Evolutionary conservation across 1,139 yeast genomes (phyloP).

Genomic region (Geotrichum histeridarum): DNA sequence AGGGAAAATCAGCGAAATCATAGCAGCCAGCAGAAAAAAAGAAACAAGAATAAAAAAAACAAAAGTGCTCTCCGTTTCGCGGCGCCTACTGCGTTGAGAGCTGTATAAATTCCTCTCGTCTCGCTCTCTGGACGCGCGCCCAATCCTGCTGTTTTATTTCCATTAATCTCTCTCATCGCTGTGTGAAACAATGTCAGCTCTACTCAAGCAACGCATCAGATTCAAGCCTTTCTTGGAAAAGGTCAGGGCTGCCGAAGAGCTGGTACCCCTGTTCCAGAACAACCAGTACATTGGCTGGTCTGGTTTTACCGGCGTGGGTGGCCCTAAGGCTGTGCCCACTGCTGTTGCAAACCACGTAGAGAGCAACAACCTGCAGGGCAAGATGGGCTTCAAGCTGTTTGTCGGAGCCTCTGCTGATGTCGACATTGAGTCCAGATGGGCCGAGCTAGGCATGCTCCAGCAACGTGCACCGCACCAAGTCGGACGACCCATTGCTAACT

Average conservation of each 20-base stretch:
- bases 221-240: conserved; percentile 81
- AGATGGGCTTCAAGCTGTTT: conserved; percentile 80
- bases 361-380: conserved; percentile 76
- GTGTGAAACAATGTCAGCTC: conserved; percentile 48
- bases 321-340: conserved; percentile 87
- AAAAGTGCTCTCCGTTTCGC: not conserved
- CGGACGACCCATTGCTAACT: conserved; percentile 87
- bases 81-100: not conserved
- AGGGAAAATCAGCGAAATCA: too few species aligned
- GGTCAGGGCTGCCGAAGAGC: conserved; percentile 74
- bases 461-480: conserved; percentile 97
- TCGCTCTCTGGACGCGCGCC: not conserved
- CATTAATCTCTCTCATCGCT: not conserved
- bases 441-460: conserved; percentile 74
- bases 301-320: conserved; percentile 98
- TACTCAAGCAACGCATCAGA: conserved; percentile 83
- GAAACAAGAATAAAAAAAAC: not conserved
- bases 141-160: not conserved
- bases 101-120: too few species aligned
- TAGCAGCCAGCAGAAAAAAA: not conserved
- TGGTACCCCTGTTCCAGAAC: conserved; percentile 75
- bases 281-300: conserved; percentile 97
- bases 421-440: conserved; percentile 89
- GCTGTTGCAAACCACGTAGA: conserved; percentile 89
- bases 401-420: conserved; percentile 98